Base-by-base conservation (phyloP, 169 alveolate species). In the Eimeria necatrix region DNA sequence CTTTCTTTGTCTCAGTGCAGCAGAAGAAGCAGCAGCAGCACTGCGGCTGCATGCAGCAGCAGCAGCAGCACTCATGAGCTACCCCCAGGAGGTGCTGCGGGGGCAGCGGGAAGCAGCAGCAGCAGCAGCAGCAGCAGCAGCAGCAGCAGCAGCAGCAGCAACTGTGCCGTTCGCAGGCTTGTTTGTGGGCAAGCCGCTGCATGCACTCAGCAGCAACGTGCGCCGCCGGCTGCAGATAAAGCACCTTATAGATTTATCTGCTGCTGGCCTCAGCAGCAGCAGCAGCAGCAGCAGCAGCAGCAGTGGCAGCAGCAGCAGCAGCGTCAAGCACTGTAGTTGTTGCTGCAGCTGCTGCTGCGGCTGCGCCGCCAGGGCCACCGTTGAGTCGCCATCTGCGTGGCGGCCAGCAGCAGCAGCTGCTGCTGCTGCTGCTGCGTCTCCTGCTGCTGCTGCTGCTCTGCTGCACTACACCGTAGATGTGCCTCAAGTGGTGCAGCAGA, bases 61-160 rank as follows among this genome's bases (percentile, higher is more conserved):
- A 60, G 93, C 93, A 22, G 93, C 93, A 22, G 93, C 93, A 73
- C 85, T 87, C 24, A 87, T 87, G 93, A 87, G 93, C 24, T 87
- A 87, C 71, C 93, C 93, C 20, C 93, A 73, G 18, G 73, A 87
- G 52, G 48, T 87, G 20, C 32, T 4, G 26, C 32, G 84, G 61
- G 51, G 4, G 32, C 73, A 76, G 18, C 24, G 71, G 26, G 85
- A 68, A 49, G 61, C 56, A 48, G 18, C 4, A 12, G 59, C 85
- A 60, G 24, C 93, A n/a, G 51, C 73, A 20, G 61, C 73, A 32
- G 24, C 5, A 24, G 92, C 78, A 46, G 93, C 73, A 18, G 0
- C 83, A 51, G 52, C 70, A 51, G 70, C 85, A 22, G 85, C 59
- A 24, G 24, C 85, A 48, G 92, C 92, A 51, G 70, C 51, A 51